These are phyloP conservation scores for Neohortaea acidophila DNA, from an alignment of 495 filamentous ascomycete species.

Conservation along the genomic window DNA sequence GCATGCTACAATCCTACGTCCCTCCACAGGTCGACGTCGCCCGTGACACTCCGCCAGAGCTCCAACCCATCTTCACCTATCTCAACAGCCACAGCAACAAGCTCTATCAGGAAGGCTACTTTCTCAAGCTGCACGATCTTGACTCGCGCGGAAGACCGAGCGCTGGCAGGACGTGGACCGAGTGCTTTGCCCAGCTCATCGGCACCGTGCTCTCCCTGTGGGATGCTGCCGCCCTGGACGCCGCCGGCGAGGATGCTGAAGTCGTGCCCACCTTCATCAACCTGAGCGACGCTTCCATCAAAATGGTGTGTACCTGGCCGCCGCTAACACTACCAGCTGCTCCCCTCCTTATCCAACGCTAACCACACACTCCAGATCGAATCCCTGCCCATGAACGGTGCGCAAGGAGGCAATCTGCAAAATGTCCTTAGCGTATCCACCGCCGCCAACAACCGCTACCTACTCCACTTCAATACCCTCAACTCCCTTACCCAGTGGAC, in stretches of 20 bases:
- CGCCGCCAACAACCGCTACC: constrained; percentile 84
- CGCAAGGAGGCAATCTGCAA: constrained; percentile 61
- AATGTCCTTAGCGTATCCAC: constrained; percentile 93
- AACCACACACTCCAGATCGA: constrained; percentile 49
- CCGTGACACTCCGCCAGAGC: constrained; percentile 73
- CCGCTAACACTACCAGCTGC: background rate
- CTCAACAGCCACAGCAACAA: constrained; percentile 94
- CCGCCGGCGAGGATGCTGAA: constrained; percentile 64
- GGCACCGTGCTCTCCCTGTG: constrained; percentile 90
- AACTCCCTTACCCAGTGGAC: constrained; percentile 94
- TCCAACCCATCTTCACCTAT: constrained; percentile 85
- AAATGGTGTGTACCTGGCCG: constrained; percentile 78
- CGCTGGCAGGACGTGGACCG: constrained; percentile 76
- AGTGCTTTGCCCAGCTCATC: constrained; percentile 94
- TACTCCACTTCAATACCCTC: constrained; percentile 88
- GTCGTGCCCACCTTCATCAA: constrained; percentile 94
- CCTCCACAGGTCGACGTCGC: constrained; percentile 75
- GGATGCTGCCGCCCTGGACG: constrained; percentile 89
- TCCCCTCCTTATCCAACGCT: background rate
- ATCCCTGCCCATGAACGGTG: constrained; percentile 64
- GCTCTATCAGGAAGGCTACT: constrained; percentile 94
- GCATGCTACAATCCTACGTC: constrained; percentile 64
- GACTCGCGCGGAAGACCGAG: constrained; percentile 79
- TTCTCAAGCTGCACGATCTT: constrained; percentile 85
- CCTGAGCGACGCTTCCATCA: constrained; percentile 89